Evolutionary conservation across 495 filamentous ascomycete genomes (phyloP).

Genomic region (Penicillium robsamsonii): DNA sequence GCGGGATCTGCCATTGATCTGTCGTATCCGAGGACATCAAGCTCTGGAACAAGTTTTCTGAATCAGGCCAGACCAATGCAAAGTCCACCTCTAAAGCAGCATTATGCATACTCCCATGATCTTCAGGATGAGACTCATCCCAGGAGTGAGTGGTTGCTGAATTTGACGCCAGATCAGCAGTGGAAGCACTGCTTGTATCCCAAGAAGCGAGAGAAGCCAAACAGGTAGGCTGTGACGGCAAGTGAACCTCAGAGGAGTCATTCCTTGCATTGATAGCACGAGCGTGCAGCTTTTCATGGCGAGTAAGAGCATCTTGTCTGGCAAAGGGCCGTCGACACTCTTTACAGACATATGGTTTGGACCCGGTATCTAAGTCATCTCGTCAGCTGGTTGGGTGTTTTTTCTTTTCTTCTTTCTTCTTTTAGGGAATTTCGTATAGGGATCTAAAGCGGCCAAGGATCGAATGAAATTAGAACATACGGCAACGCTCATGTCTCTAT

Average conservation of each 20-base stretch:
- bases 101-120: constrained; percentile 27
- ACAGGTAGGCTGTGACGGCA: constrained; percentile 21
- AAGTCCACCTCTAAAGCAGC: constrained; percentile 41
- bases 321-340: constrained; percentile 45
- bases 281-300: constrained; percentile 47
- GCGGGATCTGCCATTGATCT: constrained; percentile 49
- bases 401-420: not conserved
- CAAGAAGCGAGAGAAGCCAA: constrained; percentile 27
- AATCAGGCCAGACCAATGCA: constrained; percentile 48
- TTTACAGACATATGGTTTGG: constrained; percentile 46
- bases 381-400: constrained; percentile 16
- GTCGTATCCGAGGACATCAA: constrained; percentile 42
- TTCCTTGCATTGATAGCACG: constrained; percentile 32
- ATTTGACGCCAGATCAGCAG: constrained; percentile 21
- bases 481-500: constrained; percentile 50
- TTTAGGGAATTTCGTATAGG: not conserved
- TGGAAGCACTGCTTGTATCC: constrained; percentile 29
- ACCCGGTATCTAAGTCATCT: constrained; percentile 42
- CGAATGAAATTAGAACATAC: constrained; percentile 27
- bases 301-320: constrained; percentile 47
- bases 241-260: constrained; percentile 17
- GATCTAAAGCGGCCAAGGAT: not conserved
- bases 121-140: constrained; percentile 22
- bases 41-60: constrained; percentile 48
- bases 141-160: constrained; percentile 28